A percentile compares a stretch with the other conserved stretches of the same genome.
Evolutionary conservation across 2,329 filamentous ascomycete species (phyloP).

Genomic region (Pseudopithomyces maydicus): DNA sequence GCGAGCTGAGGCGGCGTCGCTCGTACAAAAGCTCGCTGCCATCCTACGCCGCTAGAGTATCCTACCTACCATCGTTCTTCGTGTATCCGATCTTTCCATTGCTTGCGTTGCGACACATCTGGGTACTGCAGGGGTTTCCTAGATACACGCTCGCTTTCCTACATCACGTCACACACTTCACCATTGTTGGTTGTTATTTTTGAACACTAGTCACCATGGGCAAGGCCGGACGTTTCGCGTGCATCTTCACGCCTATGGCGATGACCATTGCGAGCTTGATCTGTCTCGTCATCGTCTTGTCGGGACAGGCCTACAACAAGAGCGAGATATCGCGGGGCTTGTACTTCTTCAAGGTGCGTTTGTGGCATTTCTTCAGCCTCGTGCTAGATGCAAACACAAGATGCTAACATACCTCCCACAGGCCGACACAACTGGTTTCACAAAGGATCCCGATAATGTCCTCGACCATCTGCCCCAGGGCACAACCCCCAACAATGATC

Average conservation of each 20-base stretch:
- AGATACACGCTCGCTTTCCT: not conserved
- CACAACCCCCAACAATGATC: conserved; percentile 41
- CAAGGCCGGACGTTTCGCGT: conserved; percentile 78
- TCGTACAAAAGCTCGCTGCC: conserved; percentile 5
- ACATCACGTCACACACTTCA: conserved; percentile 7
- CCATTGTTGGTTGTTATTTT: not conserved
- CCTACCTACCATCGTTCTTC: not conserved
- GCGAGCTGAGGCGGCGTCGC: conserved; percentile 6
- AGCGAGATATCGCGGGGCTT: conserved; percentile 54
- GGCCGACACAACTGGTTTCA: conserved; percentile 58
- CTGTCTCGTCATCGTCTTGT: conserved; percentile 64
- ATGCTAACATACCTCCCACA: conserved; percentile 25
- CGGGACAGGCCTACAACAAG: conserved; percentile 60
- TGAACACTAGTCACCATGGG: conserved; percentile 59
- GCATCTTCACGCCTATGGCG: conserved; percentile 84
- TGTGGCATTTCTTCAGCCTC: conserved; percentile 52
- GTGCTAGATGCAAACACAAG: not conserved
- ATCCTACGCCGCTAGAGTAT: not conserved
- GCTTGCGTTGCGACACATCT: not conserved
- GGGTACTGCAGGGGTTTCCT: not conserved
- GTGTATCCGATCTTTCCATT: conserved; percentile 1
- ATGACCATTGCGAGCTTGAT: conserved; percentile 79
- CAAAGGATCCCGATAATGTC: conserved; percentile 51
- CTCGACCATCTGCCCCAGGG: conserved; percentile 30
- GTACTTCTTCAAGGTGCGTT: conserved; percentile 61